These are phyloP conservation scores for Morella rubra DNA, from an alignment of 306 rosid genomes.

Conservation along the genomic window DNA sequence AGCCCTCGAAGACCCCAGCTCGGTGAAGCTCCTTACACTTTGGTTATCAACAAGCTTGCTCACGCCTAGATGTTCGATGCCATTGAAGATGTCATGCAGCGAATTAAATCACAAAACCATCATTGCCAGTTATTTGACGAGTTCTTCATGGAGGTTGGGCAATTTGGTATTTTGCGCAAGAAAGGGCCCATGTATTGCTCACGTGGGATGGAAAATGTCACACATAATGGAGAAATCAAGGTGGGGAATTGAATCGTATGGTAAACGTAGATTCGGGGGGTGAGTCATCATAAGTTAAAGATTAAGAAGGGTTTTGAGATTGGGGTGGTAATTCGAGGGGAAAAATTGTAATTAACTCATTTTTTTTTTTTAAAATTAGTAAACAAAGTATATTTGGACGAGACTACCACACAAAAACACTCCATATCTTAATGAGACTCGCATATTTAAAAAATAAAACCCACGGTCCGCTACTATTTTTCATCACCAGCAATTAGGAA, in stretches of 20 bases:
- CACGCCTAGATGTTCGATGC: slow-evolving; percentile 43
- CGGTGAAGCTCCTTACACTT: slow-evolving; percentile 57
- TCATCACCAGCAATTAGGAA: neutral
- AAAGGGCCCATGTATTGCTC: no score
- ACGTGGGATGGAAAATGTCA: no score
- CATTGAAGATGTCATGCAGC: slow-evolving; percentile 44
- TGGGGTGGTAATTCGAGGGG: no score
- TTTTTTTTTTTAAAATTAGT: neutral
- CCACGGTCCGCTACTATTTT: neutral
- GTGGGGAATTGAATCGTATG: no score
- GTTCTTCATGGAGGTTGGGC: slow-evolving; percentile 34
- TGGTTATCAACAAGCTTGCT: slow-evolving; percentile 49
- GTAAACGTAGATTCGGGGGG: no score
- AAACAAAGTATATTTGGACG: neutral
- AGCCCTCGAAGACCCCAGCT: slow-evolving; percentile 49
- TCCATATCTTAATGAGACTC: neutral
- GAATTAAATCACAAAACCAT: slow-evolving; percentile 40
- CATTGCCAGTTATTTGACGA: slow-evolving; percentile 48
- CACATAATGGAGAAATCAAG: no score
- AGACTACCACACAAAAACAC: neutral
- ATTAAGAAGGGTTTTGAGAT: no score
- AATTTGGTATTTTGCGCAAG: no score
- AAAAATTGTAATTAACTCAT: no score
- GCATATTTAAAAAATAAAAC: neutral
- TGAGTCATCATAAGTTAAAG: no score